Percentiles rank a stretch among this genome's conserved stretches.
Evolutionary conservation across 768 basidiomycete genomes (phyloP).

Genomic region (Termitomyces sp.): DNA sequence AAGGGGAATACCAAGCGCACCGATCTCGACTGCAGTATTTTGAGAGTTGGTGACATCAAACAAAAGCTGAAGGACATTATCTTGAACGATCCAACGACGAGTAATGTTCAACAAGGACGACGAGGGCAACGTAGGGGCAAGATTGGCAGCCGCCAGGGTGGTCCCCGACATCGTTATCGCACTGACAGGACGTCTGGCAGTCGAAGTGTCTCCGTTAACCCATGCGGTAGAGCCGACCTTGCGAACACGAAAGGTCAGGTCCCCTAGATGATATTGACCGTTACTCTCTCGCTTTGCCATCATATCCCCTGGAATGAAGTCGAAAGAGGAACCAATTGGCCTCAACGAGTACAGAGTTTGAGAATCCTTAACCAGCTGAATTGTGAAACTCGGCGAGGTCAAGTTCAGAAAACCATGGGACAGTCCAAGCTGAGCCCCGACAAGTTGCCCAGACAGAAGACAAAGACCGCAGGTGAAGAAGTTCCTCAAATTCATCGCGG

Average conservation of each 20-base stretch:
- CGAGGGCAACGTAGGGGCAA: constrained; percentile 44
- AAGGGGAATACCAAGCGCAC: constrained; percentile 46
- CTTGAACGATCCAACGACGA: constrained; percentile 44
- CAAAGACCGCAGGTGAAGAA: constrained; percentile 1
- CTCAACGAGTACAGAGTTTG: constrained; percentile 52
- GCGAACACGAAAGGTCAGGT: constrained; percentile 50
- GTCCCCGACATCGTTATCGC: constrained; percentile 34
- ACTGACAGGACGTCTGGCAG: constrained; percentile 35
- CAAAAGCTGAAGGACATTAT: constrained; percentile 39
- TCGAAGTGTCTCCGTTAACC: constrained; percentile 42
- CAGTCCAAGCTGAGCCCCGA: constrained; percentile 35
- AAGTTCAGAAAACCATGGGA: constrained; percentile 44
- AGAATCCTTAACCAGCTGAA: constrained; percentile 51
- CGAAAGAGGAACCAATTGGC: constrained; percentile 35
- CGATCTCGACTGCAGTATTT: constrained; percentile 45
- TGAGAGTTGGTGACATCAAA: constrained; percentile 50
- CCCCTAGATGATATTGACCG: constrained; percentile 51
- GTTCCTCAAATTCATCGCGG: constrained; percentile 1
- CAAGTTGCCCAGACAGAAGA: constrained; percentile 5
- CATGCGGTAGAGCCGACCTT: constrained; percentile 40
- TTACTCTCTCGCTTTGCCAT: constrained; percentile 46
- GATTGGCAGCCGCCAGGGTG: constrained; percentile 46
- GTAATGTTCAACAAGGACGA: constrained; percentile 44
- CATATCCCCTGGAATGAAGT: constrained; percentile 50
- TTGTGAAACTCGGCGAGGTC: constrained; percentile 38